A percentile compares a stretch with the other conserved stretches of the same genome.
Evolutionary conservation across 768 basidiomycete genomes (phyloP).

Genomic region (Naganishia vaughanmartiniae): DNA sequence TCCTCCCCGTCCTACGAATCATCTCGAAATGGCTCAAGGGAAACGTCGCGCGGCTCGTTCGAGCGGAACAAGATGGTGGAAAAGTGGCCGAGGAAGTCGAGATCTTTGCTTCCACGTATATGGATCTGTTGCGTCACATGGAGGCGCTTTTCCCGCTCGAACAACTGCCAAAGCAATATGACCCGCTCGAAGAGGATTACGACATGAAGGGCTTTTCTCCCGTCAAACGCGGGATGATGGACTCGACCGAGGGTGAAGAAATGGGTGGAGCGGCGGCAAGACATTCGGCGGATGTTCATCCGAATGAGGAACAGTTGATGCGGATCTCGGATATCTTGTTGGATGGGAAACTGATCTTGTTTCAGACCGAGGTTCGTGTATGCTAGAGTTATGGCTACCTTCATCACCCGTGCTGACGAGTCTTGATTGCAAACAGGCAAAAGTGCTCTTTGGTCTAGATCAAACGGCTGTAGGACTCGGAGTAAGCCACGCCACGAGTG

Average conservation of each 20-base stretch:
- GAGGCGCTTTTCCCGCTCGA: slow-evolving; percentile 66
- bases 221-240: slow-evolving; percentile 62
- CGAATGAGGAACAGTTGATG: slow-evolving; percentile 95
- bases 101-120: slow-evolving; percentile 72
- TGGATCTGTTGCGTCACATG: slow-evolving; percentile 65
- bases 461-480: background rate
- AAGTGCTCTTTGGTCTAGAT: background rate
- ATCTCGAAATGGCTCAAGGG: slow-evolving; percentile 82
- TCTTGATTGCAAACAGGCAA: background rate
- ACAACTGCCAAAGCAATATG: slow-evolving; percentile 60
- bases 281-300: slow-evolving; percentile 59
- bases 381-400: background rate
- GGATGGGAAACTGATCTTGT: slow-evolving; percentile 65
- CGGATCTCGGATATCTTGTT: slow-evolving; percentile 77
- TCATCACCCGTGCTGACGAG: background rate
- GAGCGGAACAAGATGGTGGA: slow-evolving; percentile 52
- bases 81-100: slow-evolving; percentile 45
- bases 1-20: slow-evolving; percentile 80
- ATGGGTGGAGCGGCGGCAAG: background rate
- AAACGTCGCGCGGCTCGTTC: slow-evolving; percentile 54
- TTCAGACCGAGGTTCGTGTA: slow-evolving; percentile 59
- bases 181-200: slow-evolving; percentile 80
- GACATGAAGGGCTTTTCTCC: slow-evolving; percentile 87
- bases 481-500: background rate
- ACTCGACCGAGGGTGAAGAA: background rate